Evolutionary conservation across 768 basidiomycete genomes (phyloP).

Genomic region (Pleurotus tuber-regium): DNA sequence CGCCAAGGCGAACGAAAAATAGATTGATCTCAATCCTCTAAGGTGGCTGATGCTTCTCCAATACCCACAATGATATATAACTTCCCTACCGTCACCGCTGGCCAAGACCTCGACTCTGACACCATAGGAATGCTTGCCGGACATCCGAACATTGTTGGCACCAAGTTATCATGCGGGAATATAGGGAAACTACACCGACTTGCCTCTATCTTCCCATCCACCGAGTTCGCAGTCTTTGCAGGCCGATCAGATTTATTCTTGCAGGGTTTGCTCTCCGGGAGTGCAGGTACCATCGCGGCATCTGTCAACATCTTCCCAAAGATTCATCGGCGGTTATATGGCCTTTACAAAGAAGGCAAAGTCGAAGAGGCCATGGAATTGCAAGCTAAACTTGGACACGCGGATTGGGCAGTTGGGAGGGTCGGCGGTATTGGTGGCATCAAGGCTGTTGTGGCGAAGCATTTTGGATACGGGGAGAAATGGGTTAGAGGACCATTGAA

Average conservation of each 20-base stretch:
- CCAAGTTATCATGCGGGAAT: constrained; percentile 81
- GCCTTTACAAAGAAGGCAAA: constrained; percentile 50
- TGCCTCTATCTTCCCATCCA: constrained; percentile 49
- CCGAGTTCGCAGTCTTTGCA: constrained; percentile 68
- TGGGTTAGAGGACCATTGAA: constrained; percentile 50
- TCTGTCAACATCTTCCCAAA: constrained; percentile 62
- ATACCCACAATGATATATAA: constrained; percentile 83
- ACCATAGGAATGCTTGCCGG: constrained; percentile 61
- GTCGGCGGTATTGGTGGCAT: constrained; percentile 67
- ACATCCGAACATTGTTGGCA: constrained; percentile 85
- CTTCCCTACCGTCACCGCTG: constrained; percentile 78
- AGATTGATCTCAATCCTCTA: too few relatives aligned
- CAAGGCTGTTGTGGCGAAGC: constrained; percentile 58
- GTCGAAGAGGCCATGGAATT: constrained; percentile 56
- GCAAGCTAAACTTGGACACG: constrained; percentile 61
- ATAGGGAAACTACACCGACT: constrained; percentile 83
- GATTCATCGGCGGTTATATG: constrained; percentile 48
- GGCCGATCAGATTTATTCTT: constrained; percentile 72
- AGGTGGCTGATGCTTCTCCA: constrained; percentile 69
- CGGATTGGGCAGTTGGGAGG: constrained; percentile 62
- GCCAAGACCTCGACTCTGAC: constrained; percentile 84
- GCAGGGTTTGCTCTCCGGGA: constrained; percentile 58
- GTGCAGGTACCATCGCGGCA: constrained; percentile 66
- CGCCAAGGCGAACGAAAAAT: too few relatives aligned
- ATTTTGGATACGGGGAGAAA: constrained; percentile 61